Evolutionary conservation across 2,329 filamentous ascomycete species (phyloP), one percentile per base, ranked within the genome.

Genomic region (Stagonosporopsis tanaceti): DNA sequence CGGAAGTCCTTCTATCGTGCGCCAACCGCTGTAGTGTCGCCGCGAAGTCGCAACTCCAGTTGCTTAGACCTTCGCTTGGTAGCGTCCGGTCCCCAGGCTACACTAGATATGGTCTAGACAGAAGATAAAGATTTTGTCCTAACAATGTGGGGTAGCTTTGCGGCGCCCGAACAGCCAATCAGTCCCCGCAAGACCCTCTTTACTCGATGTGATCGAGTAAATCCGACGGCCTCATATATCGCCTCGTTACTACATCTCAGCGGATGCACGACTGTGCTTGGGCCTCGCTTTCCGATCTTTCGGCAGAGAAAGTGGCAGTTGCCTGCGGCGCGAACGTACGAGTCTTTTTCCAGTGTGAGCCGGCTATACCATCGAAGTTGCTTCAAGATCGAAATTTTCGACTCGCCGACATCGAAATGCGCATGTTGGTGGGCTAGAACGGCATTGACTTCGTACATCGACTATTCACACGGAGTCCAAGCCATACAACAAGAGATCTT

Each of bases 191-290:
- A 9, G 53, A 46, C 42, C 53, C 50, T 45, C 35, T 61, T 71
- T 69, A 70, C 68, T 69, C 69, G 62, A 70, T 71, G 46, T 12
- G 38, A 70, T 71, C 65, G 66, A 69, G 66, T 71, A 71, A 71
- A 60, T 44, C 17, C 44, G 52, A 35, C 57, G 44, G 53, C 48
- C 40, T 32, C 48, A 48, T 63, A 63, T 63, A 63, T 64, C 59
- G 59, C 51, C 39, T n/a, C 40, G 20, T 35, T 53, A 42, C 34
- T 51, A 40, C 50, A 53, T 44, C 45, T 47, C 57, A 28, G 41
- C 53, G 35, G 42, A 45, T 22, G 51, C 51, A 44, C 35, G 22
- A 48, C 42, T 50, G 38, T 41, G 28, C 45, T 45, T 39, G 34
- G 34, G 40, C 35, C 27, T 46, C 35, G 24, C 53, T 40, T 47